Conservation (phyloP, 495 filamentous ascomycete genomes). For the Letharia columbiana region DNA sequence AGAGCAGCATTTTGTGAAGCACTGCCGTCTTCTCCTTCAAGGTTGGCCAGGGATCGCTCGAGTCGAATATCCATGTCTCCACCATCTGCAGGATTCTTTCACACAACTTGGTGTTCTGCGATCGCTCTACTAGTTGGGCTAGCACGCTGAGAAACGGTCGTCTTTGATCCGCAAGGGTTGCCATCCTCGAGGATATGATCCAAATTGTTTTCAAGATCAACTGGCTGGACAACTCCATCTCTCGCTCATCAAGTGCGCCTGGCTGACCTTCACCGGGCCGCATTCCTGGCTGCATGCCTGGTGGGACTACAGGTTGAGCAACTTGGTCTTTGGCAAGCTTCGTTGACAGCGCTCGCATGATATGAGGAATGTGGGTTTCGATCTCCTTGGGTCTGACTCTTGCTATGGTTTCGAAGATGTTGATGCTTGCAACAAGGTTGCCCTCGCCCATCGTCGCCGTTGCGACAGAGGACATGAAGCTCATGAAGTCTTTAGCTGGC, state of each 20-base stretch:
- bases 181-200: constrained; percentile 82
- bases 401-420: constrained; percentile 86
- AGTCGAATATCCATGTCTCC: constrained; percentile 91
- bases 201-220: constrained; percentile 92
- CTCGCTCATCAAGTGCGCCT: constrained; percentile 56
- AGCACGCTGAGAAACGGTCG: constrained; percentile 90
- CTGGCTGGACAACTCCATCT: constrained; percentile 74
- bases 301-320: constrained; percentile 53
- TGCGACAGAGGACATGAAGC: constrained; percentile 69
- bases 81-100: constrained; percentile 89
- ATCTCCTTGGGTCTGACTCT: constrained; percentile 73
- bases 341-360: constrained; percentile 90
- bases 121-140: constrained; percentile 90
- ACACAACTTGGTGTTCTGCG: constrained; percentile 72
- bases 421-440: constrained; percentile 78
- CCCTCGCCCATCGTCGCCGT: constrained; percentile 61
- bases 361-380: constrained; percentile 72
- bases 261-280: constrained; percentile 28
- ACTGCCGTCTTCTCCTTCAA: constrained; percentile 98
- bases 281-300: constrained; percentile 31
- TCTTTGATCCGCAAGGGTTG: constrained; percentile 82
- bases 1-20: constrained; percentile 91
- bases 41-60: constrained; percentile 86
- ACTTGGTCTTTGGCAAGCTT: constrained; percentile 93
- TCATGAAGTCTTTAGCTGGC: constrained; percentile 67